Base-by-base conservation (phyloP, 2,329 filamentous ascomycete species). In the Calonectria fujianensis region DNA sequence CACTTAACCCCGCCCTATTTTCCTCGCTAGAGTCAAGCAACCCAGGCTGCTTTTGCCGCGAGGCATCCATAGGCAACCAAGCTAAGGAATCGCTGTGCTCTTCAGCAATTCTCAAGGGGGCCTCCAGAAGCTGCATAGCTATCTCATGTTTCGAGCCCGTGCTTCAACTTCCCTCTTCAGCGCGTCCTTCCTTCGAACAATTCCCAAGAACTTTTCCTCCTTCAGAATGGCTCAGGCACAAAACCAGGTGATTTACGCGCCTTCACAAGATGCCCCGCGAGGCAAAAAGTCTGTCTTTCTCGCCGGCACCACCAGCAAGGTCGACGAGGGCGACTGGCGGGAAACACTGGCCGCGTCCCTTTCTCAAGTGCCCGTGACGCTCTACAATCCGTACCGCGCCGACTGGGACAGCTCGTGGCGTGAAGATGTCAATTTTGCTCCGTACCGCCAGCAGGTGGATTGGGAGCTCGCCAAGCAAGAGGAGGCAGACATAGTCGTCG, bases 361-460 rank as follows among this genome's bases (percentile, higher is more conserved):
- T 4, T 63, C 57, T 1, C 18, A 18, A 16, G 27, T 41, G 7
- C 57, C 57, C 11, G 27, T 63, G 1, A 63, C 57, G 2, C 9
- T 63, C 4, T 63, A 63, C 57, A 63, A 63, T 14, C 57, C 57
- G n/a, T 41, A 63, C 24, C 57, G 57, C 37, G 35, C 57, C 14
- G 57, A 63, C 57, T 63, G 57, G 57, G 57, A 63, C 35, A 63
- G 57, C 24, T 41, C 57, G 1, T 63, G 57, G 57, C 57, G 57
- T 13, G 57, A 63, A 9, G 57, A 63, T 3, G 35, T 63, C 32
- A 7, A n/a, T 16, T 63, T 63, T 41, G 35, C 57, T 7, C 57
- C 57, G 9, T 63, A 63, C 35, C 57, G 57, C 35, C 35, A 41
- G 27, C 57, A 63, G 57, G 35, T 41, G 0, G 8, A 41, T 24